Evolutionary conservation across 1,284 basidiomycete genomes (phyloP).

Genomic region (Microbotryomycetes sp.): DNA sequence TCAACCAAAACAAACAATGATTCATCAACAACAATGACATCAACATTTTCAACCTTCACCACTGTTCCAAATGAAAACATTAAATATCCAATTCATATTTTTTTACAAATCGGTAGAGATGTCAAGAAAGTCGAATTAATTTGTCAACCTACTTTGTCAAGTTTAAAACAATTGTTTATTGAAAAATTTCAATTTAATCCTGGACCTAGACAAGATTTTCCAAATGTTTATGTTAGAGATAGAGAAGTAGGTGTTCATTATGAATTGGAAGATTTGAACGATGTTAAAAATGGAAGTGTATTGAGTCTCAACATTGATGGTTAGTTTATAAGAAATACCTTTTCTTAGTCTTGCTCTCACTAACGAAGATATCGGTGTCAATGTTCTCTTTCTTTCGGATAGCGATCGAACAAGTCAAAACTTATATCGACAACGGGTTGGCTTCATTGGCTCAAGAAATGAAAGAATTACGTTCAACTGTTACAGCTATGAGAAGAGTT

Average conservation of each 20-base stretch:
- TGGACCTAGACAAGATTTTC: constrained; percentile 79
- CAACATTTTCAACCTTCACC: constrained; percentile 6
- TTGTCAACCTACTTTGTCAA: constrained; percentile 58
- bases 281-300: constrained; percentile 79
- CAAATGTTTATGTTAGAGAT: constrained; percentile 91
- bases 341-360: not conserved
- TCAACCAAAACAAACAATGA: not conserved
- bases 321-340: constrained; percentile 52
- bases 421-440: constrained; percentile 90
- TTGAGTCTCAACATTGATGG: constrained; percentile 93
- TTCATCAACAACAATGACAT: not conserved
- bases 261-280: constrained; percentile 91
- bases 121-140: constrained; percentile 81
- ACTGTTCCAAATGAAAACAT: constrained; percentile 32
- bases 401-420: constrained; percentile 97
- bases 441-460: constrained; percentile 79
- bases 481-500: constrained; percentile 51
- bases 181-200: constrained; percentile 94
- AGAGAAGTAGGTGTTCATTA: constrained; percentile 85
- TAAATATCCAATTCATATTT: constrained; percentile 57
- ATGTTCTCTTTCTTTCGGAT: constrained; percentile 14
- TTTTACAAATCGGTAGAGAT: constrained; percentile 83
- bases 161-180: constrained; percentile 79
- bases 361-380: not conserved
- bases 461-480: constrained; percentile 72